Percentiles rank a stretch among this genome's conserved stretches.
phyloP scores from a whole-genome alignment of 164 flowering plant species.

The Dillenia turbinata region DNA sequence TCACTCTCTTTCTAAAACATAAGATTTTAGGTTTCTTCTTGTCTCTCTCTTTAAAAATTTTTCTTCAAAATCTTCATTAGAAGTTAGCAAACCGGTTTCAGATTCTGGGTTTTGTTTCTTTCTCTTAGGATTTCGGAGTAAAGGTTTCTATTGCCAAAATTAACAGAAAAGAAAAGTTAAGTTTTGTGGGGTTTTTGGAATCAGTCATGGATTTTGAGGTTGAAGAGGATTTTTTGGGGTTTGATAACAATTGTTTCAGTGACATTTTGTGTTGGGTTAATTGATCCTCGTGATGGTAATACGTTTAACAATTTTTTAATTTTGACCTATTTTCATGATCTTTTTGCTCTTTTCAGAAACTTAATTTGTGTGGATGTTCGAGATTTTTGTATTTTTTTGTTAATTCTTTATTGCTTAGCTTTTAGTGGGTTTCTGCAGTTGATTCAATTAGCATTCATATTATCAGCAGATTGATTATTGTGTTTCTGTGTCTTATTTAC shows the following conservation, averaged over 20 bases:
- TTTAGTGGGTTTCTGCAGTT: not conserved
- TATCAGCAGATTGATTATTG: not conserved
- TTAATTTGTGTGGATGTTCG: too few species aligned
- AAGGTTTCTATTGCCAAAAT: not conserved
- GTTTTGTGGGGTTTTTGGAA: not conserved
- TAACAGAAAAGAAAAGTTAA: not conserved
- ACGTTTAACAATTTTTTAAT: not conserved
- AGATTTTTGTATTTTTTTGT: too few species aligned
- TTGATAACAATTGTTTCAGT: conserved; percentile 17
- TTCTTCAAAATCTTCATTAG: not conserved
- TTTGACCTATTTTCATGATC: not conserved
- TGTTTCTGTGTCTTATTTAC: too few species aligned
- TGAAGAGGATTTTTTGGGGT: conserved; percentile 14
- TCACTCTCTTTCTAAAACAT: not conserved
- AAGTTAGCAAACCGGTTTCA: not conserved
- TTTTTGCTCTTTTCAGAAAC: not conserved
- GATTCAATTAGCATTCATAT: not conserved
- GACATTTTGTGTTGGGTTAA: conserved; percentile 23
- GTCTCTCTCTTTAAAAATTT: not conserved
- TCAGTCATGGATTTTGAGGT: conserved; percentile 23
- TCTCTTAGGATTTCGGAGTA: not conserved
- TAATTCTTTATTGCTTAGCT: too few species aligned
- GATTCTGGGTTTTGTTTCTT: not conserved
- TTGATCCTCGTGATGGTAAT: conserved; percentile 59
- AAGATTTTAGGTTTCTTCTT: not conserved